Evolutionary conservation across 352 stramenopile genomes (phyloP).

Genomic region (Phytophthora sansomeana): DNA sequence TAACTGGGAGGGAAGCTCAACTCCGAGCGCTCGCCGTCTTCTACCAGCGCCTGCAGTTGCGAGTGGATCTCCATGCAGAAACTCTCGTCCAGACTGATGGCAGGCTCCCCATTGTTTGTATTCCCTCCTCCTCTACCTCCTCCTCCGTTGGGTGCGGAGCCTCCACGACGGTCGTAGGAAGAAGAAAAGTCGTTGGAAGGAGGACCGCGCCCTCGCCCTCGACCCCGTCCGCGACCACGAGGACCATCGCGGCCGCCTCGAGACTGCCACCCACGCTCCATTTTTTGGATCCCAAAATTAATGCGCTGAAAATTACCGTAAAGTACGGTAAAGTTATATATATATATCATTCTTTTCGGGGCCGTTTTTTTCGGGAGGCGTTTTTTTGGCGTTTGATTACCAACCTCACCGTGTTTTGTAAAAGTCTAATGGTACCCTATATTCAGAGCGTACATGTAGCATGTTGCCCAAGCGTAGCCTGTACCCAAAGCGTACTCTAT

Average conservation of each 20-base stretch:
- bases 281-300: constrained; percentile 8
- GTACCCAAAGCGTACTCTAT: too few species aligned
- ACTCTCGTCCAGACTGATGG: constrained; percentile 68
- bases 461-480: too few species aligned
- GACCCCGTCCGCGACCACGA: constrained; percentile 13
- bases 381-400: too few species aligned
- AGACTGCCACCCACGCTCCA: constrained; percentile 17
- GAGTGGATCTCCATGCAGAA: constrained; percentile 78
- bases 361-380: too few species aligned
- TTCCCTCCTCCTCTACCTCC: neutral
- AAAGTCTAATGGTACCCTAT: too few species aligned
- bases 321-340: too few species aligned
- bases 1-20: constrained; percentile 74
- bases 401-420: too few species aligned
- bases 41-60: constrained; percentile 68
- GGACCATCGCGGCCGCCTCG: constrained; percentile 15
- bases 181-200: constrained; percentile 14
- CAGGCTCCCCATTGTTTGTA: constrained; percentile 9
- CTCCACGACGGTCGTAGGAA: constrained; percentile 1
- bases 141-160: constrained; percentile 11
- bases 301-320: too few species aligned
- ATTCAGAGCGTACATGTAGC: too few species aligned
- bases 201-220: constrained; percentile 21
- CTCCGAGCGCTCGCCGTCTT: constrained; percentile 61
- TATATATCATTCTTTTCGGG: too few species aligned